Percentiles rank a stretch among this genome's conserved stretches.
These are phyloP conservation scores for Melanopsichium pennsylvanicum DNA, from an alignment of 1,284 basidiomycete genomes.

Conservation along the genomic window DNA sequence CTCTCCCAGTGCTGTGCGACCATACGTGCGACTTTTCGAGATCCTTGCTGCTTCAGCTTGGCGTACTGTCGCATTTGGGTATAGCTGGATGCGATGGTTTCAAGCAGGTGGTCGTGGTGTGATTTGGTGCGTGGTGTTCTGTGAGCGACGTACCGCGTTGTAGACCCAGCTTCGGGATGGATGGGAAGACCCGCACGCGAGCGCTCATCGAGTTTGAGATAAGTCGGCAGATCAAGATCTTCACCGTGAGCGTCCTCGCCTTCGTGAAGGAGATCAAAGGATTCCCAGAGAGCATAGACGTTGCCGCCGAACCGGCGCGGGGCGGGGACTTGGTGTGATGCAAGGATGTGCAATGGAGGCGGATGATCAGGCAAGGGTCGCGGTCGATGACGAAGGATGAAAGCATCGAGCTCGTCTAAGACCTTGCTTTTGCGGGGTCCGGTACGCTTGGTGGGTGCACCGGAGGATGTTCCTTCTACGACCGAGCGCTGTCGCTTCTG, in stretches of 20 bases:
- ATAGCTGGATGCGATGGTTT: slow-evolving; percentile 31
- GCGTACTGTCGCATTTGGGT: slow-evolving; percentile 52
- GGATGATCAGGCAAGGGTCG: slow-evolving; percentile 31
- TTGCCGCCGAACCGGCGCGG: slow-evolving; percentile 28
- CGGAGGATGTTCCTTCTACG: slow-evolving; percentile 11
- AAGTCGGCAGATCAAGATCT: slow-evolving; percentile 23
- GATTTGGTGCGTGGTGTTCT: slow-evolving; percentile 30
- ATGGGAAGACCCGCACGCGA: slow-evolving; percentile 41
- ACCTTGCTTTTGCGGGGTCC: slow-evolving; percentile 33
- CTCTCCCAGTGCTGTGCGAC: slow-evolving; percentile 82
- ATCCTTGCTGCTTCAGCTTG: slow-evolving; percentile 64
- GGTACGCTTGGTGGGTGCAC: slow-evolving; percentile 13
- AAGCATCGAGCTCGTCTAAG: slow-evolving; percentile 33
- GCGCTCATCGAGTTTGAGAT: slow-evolving; percentile 38
- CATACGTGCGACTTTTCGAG: slow-evolving; percentile 73
- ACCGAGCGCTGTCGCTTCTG: slow-evolving; percentile 8
- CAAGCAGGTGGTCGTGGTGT: slow-evolving; percentile 51
- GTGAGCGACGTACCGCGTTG: slow-evolving; percentile 30
- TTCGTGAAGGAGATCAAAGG: slow-evolving; percentile 42
- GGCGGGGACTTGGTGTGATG: slow-evolving; percentile 41
- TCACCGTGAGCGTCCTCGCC: slow-evolving; percentile 31
- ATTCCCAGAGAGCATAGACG: slow-evolving; percentile 19
- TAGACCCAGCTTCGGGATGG: slow-evolving; percentile 17
- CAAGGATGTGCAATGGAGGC: slow-evolving; percentile 36
- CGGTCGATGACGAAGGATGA: slow-evolving; percentile 27